Conservation (phyloP, 371 early-diverging fungal species). For the Lichtheimia ramosa region DNA sequence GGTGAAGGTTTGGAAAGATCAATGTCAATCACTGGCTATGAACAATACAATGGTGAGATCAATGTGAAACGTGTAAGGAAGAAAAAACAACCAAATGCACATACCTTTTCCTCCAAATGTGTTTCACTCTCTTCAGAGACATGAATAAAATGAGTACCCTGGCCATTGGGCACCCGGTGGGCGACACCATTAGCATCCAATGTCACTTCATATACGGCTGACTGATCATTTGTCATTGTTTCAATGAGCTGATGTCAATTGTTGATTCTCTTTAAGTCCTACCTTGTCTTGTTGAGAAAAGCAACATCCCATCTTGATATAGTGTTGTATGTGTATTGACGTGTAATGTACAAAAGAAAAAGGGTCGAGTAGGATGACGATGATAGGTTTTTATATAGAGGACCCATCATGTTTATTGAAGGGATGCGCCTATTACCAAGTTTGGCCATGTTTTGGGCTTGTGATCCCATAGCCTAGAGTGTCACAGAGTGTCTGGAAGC, state of each 20-base stretch:
- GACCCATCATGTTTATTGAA: neutral
- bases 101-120: slow-evolving; percentile 5
- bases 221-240: slow-evolving; percentile 13
- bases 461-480: too few species aligned
- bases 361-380: neutral
- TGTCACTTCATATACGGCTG: slow-evolving; percentile 45
- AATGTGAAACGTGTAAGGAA: too few species aligned
- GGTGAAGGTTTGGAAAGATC: too few species aligned
- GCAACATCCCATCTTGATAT: slow-evolving; percentile 13
- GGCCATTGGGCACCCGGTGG: slow-evolving; percentile 42
- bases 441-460: too few species aligned
- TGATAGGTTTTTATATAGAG: neutral
- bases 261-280: neutral
- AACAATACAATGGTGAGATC: too few species aligned
- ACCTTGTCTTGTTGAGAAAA: slow-evolving; percentile 15
- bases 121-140: slow-evolving; percentile 40
- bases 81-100: too few species aligned
- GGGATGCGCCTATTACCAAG: too few species aligned
- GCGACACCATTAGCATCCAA: slow-evolving; percentile 46
- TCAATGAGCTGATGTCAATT: too few species aligned
- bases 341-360: neutral
- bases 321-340: neutral
- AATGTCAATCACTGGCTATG: too few species aligned
- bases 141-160: slow-evolving; percentile 49
- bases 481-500: neutral